Evolutionary conservation across 2,329 filamentous ascomycete species (phyloP), one percentile per base, ranked within the genome.

Genomic region (Penicillium fuscoglaucum): DNA sequence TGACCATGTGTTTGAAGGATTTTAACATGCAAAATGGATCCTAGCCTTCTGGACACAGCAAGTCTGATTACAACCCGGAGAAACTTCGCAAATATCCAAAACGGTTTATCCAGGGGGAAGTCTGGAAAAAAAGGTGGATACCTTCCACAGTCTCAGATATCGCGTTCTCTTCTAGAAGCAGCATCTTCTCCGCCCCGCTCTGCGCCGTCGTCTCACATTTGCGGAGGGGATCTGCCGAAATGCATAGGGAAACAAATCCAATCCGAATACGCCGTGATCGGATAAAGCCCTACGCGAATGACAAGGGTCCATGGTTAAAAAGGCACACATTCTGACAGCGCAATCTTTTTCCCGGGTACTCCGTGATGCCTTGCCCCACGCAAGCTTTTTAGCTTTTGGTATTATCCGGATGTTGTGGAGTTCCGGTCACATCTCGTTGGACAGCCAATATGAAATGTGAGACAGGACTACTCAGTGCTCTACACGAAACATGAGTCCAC

Each of bases 401-500:
- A 45, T n/a, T 28, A 28, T 28, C 62, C 59, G 60, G 56, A 15
- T 31, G 8, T 12, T 52, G 52, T 63, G 62, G 60, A 61, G 58
- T 41, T 35, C 39, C 21, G 19, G 12, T 10, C 31, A 12, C 19
- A 13, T n/a, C 33, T 39, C 13, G 21, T 12, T 40, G 33, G 41
- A 28, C 28, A 31, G 13, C 40, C 26, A 44, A 51, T 19, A 39
- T 35, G 50, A 48, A 45, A 59, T 49, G 29, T 59, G 65, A 65
- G 62, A 65, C 63, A 62, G 59, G 61, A 50, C 37, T 48, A 17
- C 59, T 61, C 53, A 49, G 58, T 64, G 48, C 50, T 65, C 55
- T 64, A 63, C 57, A 53, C 52, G 62, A 60, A 64, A 64, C 55
- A 59, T n/a, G 37, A 45, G 41, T 19, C 55, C 45, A 50, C 33